A percentile compares a stretch with the other conserved stretches of the same genome.
Conservation (phyloP, 2,329 filamentous ascomycete species). For the Aspergillus luchuensis region DNA sequence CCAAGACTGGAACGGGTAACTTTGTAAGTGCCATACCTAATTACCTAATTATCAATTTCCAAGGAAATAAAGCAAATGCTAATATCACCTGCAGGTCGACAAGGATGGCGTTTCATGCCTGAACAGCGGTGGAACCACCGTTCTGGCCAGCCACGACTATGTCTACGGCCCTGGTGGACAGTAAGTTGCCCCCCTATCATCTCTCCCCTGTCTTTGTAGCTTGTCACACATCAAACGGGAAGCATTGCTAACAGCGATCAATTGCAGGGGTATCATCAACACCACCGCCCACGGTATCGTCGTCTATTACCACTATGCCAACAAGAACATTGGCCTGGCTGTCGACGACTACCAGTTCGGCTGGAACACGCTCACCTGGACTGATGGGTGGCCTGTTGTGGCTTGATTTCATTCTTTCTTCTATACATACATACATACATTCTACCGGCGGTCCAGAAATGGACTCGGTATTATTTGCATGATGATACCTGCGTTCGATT, state of each 20-base stretch:
- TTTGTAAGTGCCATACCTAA: slow-evolving; percentile 48
- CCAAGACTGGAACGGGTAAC: slow-evolving; percentile 51
- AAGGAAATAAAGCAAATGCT: background rate
- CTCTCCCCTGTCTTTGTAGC: background rate
- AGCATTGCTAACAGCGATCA: background rate
- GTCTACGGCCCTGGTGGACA: slow-evolving; percentile 70
- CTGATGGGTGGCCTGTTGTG: slow-evolving; percentile 48
- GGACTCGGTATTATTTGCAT: no score
- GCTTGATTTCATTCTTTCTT: background rate
- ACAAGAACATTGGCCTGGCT: slow-evolving; percentile 54
- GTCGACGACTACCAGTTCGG: slow-evolving; percentile 51
- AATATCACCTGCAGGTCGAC: slow-evolving; percentile 48
- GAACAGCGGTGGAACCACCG: slow-evolving; percentile 60
- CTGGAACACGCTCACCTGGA: slow-evolving; percentile 51
- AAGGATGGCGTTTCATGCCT: slow-evolving; percentile 56
- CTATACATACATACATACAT: background rate
- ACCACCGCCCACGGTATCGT: slow-evolving; percentile 52
- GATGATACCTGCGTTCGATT: background rate
- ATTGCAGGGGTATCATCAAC: slow-evolving; percentile 32
- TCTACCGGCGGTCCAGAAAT: no score
- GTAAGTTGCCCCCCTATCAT: slow-evolving; percentile 44
- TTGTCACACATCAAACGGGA: background rate
- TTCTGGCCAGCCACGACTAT: slow-evolving; percentile 61
- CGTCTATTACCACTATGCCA: slow-evolving; percentile 65
- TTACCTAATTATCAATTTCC: background rate